Base-by-base conservation (phyloP, 768 basidiomycete genomes). In the Mycena maculata region DNA sequence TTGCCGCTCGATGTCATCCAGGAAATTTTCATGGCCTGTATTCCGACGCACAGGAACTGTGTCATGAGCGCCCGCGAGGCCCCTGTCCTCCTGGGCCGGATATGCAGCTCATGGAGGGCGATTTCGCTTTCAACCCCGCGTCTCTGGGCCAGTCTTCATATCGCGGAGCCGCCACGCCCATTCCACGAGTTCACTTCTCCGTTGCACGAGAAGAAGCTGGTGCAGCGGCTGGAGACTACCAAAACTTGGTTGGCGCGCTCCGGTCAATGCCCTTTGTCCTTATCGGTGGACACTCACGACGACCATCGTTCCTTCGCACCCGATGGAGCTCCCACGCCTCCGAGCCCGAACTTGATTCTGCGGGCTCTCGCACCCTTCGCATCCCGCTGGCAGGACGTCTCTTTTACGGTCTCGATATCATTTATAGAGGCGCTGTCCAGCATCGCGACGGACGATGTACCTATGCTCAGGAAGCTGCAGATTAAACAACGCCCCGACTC, bases 81-180 rank as follows among this genome's bases (percentile, higher is more conserved):
- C 22, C 69, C 69, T 9, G 41, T 70, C 20, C 65, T 66, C 33
- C 60, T 70, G 4, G 60, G 63, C 1, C 65, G 60, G 28, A 49
- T 70, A n/a, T 66, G 69, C 33, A 49, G 64, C 60, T 31, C 39
- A 3, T 70, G 69, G 69, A 38, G 65, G 8, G 12, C 48, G 9
- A 57, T 70, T 12, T 60, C 64, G 2, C 65, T 57, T 6, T 42
- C 60, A 18, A 70, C 65, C 1, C 69, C 69, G 0, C 63, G 55
- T 2, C 60, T 70, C 10, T 70, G 69, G 31, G 25, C 53, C 7
- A 18, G 20, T 4, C 47, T 68, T 11, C 67, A 63, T 31, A 28
- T 67, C n/a, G 65, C 52, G 16, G 59, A 56, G 12, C 60, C 65
- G n/a, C 42, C 22, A 42, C 56, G 13, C 18, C 42, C 36, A 7